phyloP scores from a whole-genome alignment of 2,329 filamentous ascomycete genomes.

The Alternaria dauci region DNA sequence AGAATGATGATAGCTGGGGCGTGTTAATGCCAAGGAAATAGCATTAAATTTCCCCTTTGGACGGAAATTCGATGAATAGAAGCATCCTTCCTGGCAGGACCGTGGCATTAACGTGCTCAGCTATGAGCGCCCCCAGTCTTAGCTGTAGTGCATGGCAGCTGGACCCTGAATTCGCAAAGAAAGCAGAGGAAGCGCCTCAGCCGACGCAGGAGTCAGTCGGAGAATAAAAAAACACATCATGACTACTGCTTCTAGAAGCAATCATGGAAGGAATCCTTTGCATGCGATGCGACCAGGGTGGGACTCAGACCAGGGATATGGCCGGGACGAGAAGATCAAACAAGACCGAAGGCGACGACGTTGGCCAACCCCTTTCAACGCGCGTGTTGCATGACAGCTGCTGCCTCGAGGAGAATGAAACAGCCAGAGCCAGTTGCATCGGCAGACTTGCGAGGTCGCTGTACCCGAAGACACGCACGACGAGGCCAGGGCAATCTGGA shows the following conservation, averaged over 20 bases:
- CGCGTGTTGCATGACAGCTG: constrained; percentile 4
- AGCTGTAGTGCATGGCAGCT: constrained; percentile 2
- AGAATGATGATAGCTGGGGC: neutral
- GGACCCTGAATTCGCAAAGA: neutral
- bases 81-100: neutral
- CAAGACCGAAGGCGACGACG: constrained; percentile 2
- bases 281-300: neutral
- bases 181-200: constrained; percentile 16
- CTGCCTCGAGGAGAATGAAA: constrained; percentile 4
- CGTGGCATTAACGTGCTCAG: constrained; percentile 7
- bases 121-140: constrained; percentile 8
- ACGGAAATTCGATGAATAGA: neutral
- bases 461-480: constrained; percentile 2
- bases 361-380: constrained; percentile 8
- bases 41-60: neutral
- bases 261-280: constrained; percentile 23
- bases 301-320: constrained; percentile 7
- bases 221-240: constrained; percentile 7
- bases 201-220: constrained; percentile 29
- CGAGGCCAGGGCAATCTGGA: constrained; percentile 14
- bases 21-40: no score
- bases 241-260: constrained; percentile 31
- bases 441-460: neutral
- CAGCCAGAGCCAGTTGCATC: neutral
- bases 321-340: constrained; percentile 4